Base-by-base conservation (phyloP, 1,139 yeast genomes). In the Suhomyces yuchorum region DNA sequence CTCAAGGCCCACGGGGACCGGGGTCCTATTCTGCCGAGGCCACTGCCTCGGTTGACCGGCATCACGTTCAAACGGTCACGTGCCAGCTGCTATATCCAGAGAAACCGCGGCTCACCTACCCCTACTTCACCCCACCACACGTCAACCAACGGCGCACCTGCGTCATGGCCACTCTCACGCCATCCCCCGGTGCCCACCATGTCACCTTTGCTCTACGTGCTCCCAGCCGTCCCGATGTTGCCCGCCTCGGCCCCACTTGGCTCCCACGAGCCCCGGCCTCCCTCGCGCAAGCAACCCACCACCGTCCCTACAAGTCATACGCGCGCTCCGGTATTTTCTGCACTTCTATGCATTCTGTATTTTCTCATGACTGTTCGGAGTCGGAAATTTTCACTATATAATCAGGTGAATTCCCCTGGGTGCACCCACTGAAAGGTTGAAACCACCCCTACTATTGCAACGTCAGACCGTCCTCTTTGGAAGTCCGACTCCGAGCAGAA, bases 311-410 rank as follows among this genome's bases (percentile, higher is more conserved):
- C 37, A 8, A 34, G 23, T 34, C 14, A 12, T 19, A 30, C 37
- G 22, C 37, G 37, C 37, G 37, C 37, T 18, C 23, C 14, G 37
- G 37, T 34, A 34, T 34, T 22, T 37, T 37, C 30, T 37, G 39
- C 20, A 14, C 14, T 22, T 37, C 39, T 24, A 37, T 37, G 39
- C 39, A 37, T 37, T 19, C 24, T 20, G 23, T 20, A 20, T 22
- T 37, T 37, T 37, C 30, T 24, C 39, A 22, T 22, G 39, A 22
- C 39, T 12, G 30, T 24, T 37, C 39, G 39, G 39, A 37, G 39
- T 37, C 17, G 39, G 39, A 22, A 22, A 22, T 37, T 37, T 37
- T 37, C 39, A 37, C 39, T 37, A 37, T 37, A 37, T 37, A 37
- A n/a, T 37, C 30, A 15, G 39, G 39, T 37, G 39, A 15, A 22